These are phyloP conservation scores for Leptodermis oblonga DNA, from an alignment of 257 asterid genomes.

Conservation along the genomic window DNA sequence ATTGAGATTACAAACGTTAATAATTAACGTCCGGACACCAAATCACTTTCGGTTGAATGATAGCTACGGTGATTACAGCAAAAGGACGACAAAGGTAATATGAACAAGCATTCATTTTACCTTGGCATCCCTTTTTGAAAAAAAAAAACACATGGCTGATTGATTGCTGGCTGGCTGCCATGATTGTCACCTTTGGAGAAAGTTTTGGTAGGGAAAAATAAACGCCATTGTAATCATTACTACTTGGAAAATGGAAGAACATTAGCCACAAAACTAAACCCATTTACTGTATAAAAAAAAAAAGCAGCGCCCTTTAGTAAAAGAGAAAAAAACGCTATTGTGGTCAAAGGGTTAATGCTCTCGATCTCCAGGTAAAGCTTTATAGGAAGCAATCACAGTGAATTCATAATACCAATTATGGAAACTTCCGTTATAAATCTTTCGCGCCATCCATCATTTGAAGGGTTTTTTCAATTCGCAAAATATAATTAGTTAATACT, in stretches of 20 bases:
- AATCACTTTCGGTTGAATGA: conserved; percentile 17
- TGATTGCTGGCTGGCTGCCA: conserved; percentile 17
- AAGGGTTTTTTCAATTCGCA: not conserved
- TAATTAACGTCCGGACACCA: conserved; percentile 12
- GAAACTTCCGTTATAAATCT: conserved; percentile 19
- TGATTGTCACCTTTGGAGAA: conserved; percentile 25
- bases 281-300: too few relatives aligned
- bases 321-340: conserved; percentile 10
- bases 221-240: conserved; percentile 19
- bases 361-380: conserved; percentile 5
- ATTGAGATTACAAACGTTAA: not conserved
- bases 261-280: not conserved
- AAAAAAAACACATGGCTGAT: conserved; percentile 11
- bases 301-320: too few relatives aligned
- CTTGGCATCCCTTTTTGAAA: too few relatives aligned
- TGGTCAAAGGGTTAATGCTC: conserved; percentile 26
- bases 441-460: conserved; percentile 19
- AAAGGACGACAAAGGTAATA: not conserved
- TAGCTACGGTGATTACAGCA: not conserved
- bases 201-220: conserved; percentile 14
- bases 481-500: not conserved
- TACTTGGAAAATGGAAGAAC: conserved; percentile 5
- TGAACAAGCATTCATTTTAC: too few relatives aligned
- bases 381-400: too few relatives aligned
- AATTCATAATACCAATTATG: too few relatives aligned